Conservation (phyloP, 176 grass and related monocot genomes). For the Tuctoria greenei region DNA sequence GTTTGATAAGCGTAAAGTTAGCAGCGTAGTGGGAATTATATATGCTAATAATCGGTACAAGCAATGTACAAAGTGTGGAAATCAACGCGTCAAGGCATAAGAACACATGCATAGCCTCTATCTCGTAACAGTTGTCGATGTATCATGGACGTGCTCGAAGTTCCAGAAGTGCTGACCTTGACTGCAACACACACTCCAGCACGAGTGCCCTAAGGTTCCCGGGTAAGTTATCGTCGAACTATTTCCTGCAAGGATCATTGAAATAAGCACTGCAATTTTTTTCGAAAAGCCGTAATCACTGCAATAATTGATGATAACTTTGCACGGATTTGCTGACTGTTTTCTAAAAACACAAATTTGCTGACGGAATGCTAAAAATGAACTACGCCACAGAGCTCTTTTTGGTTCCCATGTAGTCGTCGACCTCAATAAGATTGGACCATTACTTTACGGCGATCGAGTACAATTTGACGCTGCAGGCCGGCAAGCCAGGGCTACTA, state of each 20-base stretch:
- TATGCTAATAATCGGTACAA: neutral
- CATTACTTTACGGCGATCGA: slow-evolving; percentile 45
- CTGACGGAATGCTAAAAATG: neutral
- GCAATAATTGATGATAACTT: neutral
- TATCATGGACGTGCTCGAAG: neutral
- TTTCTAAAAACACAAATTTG: too few relatives aligned
- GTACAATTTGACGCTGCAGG: slow-evolving; percentile 30
- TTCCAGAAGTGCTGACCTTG: neutral
- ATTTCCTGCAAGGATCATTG: too few relatives aligned
- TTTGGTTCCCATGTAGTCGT: neutral
- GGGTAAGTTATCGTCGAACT: neutral
- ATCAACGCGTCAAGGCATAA: neutral
- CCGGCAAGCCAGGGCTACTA: neutral
- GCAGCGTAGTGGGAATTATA: neutral
- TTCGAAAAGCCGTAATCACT: too few relatives aligned
- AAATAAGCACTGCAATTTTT: neutral
- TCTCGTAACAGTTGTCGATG: neutral
- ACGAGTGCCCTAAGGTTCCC: neutral
- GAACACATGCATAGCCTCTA: neutral
- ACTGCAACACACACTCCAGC: neutral
- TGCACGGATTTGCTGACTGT: neutral
- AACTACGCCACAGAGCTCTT: neutral
- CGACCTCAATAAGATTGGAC: neutral
- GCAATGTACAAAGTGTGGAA: neutral
- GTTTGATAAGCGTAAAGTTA: slow-evolving; percentile 13